Conservation (phyloP, 495 filamentous ascomycete species). For the Copromyces sp. region DNA sequence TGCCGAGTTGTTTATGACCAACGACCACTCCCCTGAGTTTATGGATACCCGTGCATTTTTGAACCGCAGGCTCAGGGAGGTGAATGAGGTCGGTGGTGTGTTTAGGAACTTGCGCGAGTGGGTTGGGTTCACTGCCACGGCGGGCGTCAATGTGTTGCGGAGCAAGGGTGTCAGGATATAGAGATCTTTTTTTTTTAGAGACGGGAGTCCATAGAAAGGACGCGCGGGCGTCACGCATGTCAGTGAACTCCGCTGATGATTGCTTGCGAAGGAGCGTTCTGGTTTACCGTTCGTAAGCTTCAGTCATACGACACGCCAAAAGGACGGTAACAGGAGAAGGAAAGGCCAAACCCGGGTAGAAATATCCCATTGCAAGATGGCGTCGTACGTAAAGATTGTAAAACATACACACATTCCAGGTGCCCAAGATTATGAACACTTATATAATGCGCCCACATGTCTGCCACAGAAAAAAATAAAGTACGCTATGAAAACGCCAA, state of each 20-base stretch:
- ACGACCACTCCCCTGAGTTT: conserved; percentile 58
- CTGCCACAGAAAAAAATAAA: background rate
- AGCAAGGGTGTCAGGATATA: conserved; percentile 55
- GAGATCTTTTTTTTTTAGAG: background rate
- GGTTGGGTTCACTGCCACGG: conserved; percentile 64
- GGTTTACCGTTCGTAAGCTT: background rate
- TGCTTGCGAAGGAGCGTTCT: background rate
- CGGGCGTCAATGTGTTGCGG: conserved; percentile 50
- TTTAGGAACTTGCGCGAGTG: conserved; percentile 57
- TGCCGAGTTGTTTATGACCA: conserved; percentile 87
- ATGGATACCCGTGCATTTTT: conserved; percentile 71
- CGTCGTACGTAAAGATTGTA: background rate
- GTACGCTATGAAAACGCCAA: background rate
- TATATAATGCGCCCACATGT: background rate
- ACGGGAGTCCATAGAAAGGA: background rate
- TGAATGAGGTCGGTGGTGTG: conserved; percentile 43
- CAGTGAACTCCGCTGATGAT: background rate
- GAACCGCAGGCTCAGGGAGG: conserved; percentile 63
- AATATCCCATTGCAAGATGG: background rate
- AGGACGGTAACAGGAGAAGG: background rate
- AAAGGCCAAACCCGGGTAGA: background rate
- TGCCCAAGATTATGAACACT: background rate
- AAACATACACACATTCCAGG: background rate
- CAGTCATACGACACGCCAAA: background rate
- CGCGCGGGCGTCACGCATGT: background rate